phyloP scores from a whole-genome alignment of 768 basidiomycete genomes.

The Cystobasidium ongulense region DNA sequence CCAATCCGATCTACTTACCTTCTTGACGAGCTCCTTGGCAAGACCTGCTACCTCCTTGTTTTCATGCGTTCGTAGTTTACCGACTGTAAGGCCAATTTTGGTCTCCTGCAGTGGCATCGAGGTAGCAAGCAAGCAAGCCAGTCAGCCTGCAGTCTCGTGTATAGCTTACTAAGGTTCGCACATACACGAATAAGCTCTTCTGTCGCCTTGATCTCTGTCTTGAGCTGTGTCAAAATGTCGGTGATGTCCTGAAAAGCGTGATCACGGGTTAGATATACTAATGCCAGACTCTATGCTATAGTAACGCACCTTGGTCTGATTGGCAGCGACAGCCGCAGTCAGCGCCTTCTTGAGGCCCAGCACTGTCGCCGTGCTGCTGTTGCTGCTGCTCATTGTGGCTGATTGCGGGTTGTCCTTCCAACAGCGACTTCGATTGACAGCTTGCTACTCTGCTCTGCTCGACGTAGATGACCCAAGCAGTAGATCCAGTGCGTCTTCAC shows the following conservation, averaged over 20 bases:
- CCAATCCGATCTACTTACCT: conserved; percentile 39
- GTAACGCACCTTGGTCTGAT: conserved; percentile 19
- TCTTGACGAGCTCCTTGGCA: conserved; percentile 82
- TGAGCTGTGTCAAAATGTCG: conserved; percentile 36
- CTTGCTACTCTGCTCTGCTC: neutral
- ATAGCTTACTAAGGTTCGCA: neutral
- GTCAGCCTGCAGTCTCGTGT: neutral
- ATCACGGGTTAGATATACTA: neutral
- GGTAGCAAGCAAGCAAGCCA: neutral
- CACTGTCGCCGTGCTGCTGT: conserved; percentile 7
- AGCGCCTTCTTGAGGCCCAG: conserved; percentile 30
- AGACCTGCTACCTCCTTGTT: conserved; percentile 66
- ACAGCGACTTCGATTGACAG: neutral
- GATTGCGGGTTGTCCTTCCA: neutral
- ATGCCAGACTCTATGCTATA: neutral
- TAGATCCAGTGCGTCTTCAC: neutral
- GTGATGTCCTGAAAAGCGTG: conserved; percentile 31
- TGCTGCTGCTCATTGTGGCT: neutral
- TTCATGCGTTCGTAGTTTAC: conserved; percentile 69
- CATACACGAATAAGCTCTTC: conserved; percentile 41
- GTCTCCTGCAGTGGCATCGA: conserved; percentile 60
- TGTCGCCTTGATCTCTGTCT: conserved; percentile 38
- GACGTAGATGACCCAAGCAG: neutral
- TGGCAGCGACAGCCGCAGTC: neutral
- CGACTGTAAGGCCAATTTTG: conserved; percentile 82